Conservation (phyloP, 1,284 basidiomycete species). For the Amylostereum areolatum region DNA sequence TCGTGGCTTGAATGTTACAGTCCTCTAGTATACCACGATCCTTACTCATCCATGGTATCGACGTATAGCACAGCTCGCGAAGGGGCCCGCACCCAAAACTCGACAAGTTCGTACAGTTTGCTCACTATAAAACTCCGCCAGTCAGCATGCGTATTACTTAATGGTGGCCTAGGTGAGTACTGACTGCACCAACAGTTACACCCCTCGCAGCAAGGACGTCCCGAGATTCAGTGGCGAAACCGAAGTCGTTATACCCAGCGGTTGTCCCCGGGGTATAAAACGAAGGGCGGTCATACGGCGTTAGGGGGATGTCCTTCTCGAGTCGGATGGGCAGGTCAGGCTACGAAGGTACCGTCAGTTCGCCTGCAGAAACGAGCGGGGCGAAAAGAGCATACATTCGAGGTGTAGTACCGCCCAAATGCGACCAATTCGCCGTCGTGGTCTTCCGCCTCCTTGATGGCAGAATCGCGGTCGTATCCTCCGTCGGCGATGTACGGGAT, state of each 20-base stretch:
- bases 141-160: too few relatives aligned
- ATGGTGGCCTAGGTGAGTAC: too few relatives aligned
- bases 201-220: neutral
- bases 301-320: neutral
- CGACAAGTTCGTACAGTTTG: too few relatives aligned
- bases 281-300: neutral
- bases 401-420: constrained; percentile 41
- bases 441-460: constrained; percentile 19
- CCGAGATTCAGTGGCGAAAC: constrained; percentile 5
- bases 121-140: too few relatives aligned
- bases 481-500: constrained; percentile 28
- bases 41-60: too few relatives aligned
- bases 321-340: constrained; percentile 1
- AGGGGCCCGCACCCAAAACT: too few relatives aligned
- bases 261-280: too few relatives aligned
- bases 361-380: too few relatives aligned
- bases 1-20: too few relatives aligned
- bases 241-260: constrained; percentile 23
- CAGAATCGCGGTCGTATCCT: constrained; percentile 20
- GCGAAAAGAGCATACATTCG: constrained; percentile 34
- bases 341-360: too few relatives aligned
- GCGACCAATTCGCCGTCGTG: constrained; percentile 27
- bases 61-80: too few relatives aligned
- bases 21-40: too few relatives aligned
- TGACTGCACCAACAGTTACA: neutral